These are phyloP conservation scores for Entoloma clypeatum DNA, from an alignment of 1,284 basidiomycete species.

Conservation along the genomic window DNA sequence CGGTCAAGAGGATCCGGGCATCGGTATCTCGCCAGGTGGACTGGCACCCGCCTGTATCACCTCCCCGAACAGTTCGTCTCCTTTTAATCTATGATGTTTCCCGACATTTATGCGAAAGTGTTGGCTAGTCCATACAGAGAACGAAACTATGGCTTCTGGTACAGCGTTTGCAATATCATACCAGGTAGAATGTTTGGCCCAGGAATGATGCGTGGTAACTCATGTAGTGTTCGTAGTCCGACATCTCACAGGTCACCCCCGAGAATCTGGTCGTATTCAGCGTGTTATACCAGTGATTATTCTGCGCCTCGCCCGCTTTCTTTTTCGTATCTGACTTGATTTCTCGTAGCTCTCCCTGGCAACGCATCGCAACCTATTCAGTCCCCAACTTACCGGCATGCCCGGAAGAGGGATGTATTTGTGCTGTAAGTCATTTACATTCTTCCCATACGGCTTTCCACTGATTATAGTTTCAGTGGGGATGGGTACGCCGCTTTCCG, in stretches of 20 bases:
- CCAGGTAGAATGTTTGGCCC: too few species aligned
- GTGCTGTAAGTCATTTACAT: slow-evolving; percentile 34
- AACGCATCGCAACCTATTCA: slow-evolving; percentile 38
- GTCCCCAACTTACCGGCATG: slow-evolving; percentile 47
- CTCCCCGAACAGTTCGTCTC: slow-evolving; percentile 32
- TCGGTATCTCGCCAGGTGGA: slow-evolving; percentile 14
- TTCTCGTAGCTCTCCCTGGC: slow-evolving; percentile 43
- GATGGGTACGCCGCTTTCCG: slow-evolving; percentile 35
- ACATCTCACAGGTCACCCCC: slow-evolving; percentile 31
- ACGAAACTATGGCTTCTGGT: slow-evolving; percentile 41
- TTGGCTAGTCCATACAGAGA: slow-evolving; percentile 39
- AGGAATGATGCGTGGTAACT: slow-evolving; percentile 6
- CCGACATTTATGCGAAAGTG: neutral
- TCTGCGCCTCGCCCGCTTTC: neutral
- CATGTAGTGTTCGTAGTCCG: slow-evolving; percentile 20
- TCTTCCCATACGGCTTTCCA: slow-evolving; percentile 1
- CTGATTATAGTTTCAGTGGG: slow-evolving; percentile 33
- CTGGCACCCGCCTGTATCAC: slow-evolving; percentile 27
- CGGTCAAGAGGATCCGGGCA: slow-evolving; percentile 33
- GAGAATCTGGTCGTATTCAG: slow-evolving; percentile 39
- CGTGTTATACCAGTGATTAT: slow-evolving; percentile 32
- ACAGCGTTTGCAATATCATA: slow-evolving; percentile 44
- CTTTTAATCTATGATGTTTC: neutral
- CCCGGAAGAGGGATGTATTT: slow-evolving; percentile 44
- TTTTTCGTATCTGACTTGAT: neutral